Percentiles rank a stretch among this genome's conserved stretches.
Evolutionary conservation across 2,329 filamentous ascomycete genomes (phyloP).

Genomic region (Aspergillus sp.): DNA sequence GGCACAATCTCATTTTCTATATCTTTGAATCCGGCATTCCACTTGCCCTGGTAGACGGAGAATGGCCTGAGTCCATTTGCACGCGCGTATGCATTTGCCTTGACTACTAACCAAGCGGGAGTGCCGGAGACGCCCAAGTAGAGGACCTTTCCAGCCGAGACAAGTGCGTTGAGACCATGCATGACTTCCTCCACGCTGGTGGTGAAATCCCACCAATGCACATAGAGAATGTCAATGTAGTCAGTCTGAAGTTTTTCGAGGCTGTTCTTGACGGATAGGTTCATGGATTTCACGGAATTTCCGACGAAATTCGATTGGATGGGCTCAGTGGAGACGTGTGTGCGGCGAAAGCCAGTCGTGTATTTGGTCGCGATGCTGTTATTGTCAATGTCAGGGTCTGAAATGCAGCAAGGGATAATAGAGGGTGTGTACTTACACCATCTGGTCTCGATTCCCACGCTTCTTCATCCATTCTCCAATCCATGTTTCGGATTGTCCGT

Average conservation of each 20-base stretch:
- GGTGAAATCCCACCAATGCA: conserved; percentile 23
- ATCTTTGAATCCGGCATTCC: conserved; percentile 13
- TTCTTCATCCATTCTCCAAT: conserved; percentile 56
- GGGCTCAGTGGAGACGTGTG: conserved; percentile 36
- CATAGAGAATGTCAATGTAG: conserved; percentile 19
- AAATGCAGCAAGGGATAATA: conserved; percentile 24
- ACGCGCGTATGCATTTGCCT: conserved; percentile 18
- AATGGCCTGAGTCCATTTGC: conserved; percentile 13
- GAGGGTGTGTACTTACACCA: conserved; percentile 52
- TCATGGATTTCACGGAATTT: conserved; percentile 14
- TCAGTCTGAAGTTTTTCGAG: conserved; percentile 15
- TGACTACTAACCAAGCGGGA: conserved; percentile 17
- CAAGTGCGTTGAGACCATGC: conserved; percentile 15
- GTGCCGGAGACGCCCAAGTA: conserved; percentile 16
- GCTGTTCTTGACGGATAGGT: conserved; percentile 11
- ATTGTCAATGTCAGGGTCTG: background rate
- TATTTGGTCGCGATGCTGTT: conserved; percentile 17
- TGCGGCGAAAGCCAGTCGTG: conserved; percentile 37
- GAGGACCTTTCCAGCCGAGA: conserved; percentile 14
- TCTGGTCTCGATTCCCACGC: conserved; percentile 52
- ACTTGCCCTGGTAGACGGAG: conserved; percentile 15
- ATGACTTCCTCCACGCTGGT: conserved; percentile 17
- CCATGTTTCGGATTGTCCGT: conserved; percentile 53
- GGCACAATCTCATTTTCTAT: conserved; percentile 16
- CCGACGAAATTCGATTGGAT: conserved; percentile 32